Evolutionary conservation across 116 monocot species (phyloP).

Genomic region (Dioscorea cayenensis): DNA sequence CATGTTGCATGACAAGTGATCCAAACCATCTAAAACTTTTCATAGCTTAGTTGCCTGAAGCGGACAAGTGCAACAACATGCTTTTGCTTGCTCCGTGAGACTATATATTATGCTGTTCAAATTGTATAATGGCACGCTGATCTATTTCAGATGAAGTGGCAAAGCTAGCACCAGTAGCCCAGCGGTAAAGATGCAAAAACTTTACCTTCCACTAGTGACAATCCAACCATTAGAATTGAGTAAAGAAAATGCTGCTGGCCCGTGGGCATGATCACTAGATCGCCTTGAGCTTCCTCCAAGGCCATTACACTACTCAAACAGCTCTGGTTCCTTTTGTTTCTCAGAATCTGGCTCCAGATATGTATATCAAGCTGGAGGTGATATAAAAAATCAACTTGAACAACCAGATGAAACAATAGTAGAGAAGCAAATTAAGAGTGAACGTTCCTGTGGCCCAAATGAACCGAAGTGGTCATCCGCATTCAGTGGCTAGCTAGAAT

Average conservation of each 20-base stretch:
- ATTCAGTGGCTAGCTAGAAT: conserved; percentile 52
- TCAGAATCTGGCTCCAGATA: conserved; percentile 90
- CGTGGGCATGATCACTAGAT: conserved; percentile 63
- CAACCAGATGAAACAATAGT: conserved; percentile 87
- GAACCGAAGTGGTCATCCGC: conserved; percentile 39
- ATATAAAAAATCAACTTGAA: conserved; percentile 79
- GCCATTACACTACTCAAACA: conserved; percentile 51
- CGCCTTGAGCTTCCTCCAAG: conserved; percentile 39
- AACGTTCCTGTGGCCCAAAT: conserved; percentile 49
- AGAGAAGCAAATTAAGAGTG: conserved; percentile 84
- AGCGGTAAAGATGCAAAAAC: conserved; percentile 19
- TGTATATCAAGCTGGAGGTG: conserved; percentile 78
- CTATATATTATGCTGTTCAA: neutral
- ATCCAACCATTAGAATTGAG: conserved; percentile 22
- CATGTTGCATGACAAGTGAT: no score
- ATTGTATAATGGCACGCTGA: neutral
- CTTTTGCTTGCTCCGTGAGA: no score
- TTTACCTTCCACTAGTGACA: conserved; percentile 40
- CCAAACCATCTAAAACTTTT: no score
- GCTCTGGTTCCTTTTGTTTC: conserved; percentile 70
- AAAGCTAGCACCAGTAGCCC: conserved; percentile 25
- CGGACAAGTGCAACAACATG: no score
- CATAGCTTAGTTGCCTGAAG: no score
- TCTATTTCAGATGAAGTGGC: conserved; percentile 6
- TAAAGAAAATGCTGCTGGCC: conserved; percentile 26